phyloP scores from a whole-genome alignment of 306 rosid species.

The Elaeagnus macrophylla region DNA sequence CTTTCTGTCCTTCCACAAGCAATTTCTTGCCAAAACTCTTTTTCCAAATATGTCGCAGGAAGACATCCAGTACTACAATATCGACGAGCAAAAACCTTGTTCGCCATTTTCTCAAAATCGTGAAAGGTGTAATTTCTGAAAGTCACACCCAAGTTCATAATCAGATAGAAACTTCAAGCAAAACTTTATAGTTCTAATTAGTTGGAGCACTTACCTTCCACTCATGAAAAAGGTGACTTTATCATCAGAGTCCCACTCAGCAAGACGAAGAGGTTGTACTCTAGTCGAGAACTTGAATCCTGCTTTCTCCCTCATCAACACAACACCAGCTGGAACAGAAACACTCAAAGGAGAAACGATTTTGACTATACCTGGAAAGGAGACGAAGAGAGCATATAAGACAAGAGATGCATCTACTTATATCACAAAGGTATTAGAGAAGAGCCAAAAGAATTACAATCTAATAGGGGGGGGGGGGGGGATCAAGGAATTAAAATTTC shows the following conservation, averaged over 20 bases:
- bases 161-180: conserved; percentile 8
- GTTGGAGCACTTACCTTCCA: conserved; percentile 56
- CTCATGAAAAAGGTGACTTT: conserved; percentile 90
- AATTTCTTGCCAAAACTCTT: conserved; percentile 95
- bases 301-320: conserved; percentile 75
- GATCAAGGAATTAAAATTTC: too few species aligned
- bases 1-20: conserved; percentile 79
- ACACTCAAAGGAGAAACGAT: conserved; percentile 84
- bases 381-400: conserved; percentile 9
- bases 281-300: conserved; percentile 96
- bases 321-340: conserved; percentile 91
- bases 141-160: conserved; percentile 28
- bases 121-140: conserved; percentile 81
- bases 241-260: conserved; percentile 94
- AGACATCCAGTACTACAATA: conserved; percentile 76
- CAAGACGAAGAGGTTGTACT: conserved; percentile 97
- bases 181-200: conserved; percentile 5
- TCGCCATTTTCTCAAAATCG: conserved; percentile 93
- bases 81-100: conserved; percentile 77
- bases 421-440: background rate
- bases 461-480: too few species aligned
- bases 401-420: conserved; percentile 6
- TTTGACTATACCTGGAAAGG: conserved; percentile 77
- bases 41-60: conserved; percentile 76
- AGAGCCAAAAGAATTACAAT: too few species aligned